phyloP scores from a whole-genome alignment of 345 rosid species.

The Cardamine chenopodiifolia region DNA sequence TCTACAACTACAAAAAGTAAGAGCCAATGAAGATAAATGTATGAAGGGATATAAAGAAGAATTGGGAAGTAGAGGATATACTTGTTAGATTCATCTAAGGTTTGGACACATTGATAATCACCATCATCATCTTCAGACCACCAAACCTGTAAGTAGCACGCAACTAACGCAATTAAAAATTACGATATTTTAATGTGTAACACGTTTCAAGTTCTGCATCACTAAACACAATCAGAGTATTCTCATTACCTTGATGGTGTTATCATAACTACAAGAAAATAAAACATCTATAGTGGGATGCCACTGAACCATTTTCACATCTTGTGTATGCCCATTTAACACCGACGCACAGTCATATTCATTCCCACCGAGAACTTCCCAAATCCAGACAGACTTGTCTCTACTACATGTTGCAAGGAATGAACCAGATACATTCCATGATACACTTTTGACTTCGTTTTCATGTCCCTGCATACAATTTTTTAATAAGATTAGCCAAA shows the following conservation, averaged over 20 bases:
- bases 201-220: neutral
- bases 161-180: conserved; percentile 5
- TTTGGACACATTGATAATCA: conserved; percentile 82
- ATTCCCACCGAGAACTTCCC: conserved; percentile 86
- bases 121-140: conserved; percentile 85
- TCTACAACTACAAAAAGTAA: conserved; percentile 18
- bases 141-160: conserved; percentile 69
- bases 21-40: neutral
- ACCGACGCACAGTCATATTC: conserved; percentile 86
- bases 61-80: conserved; percentile 40
- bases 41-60: conserved; percentile 15
- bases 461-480: conserved; percentile 72
- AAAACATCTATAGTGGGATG: conserved; percentile 87
- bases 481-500: neutral
- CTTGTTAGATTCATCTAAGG: conserved; percentile 76
- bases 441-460: conserved; percentile 88
- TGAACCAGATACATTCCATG: conserved; percentile 86
- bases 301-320: conserved; percentile 96
- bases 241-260: conserved; percentile 73
- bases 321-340: conserved; percentile 90
- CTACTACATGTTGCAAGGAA: conserved; percentile 85
- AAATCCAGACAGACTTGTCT: conserved; percentile 93
- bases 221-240: neutral
- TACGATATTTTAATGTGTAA: neutral
- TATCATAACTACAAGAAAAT: conserved; percentile 93